Evolutionary conservation across 2,329 filamentous ascomycete species (phyloP), one percentile per base, ranked within the genome.

Genomic region (Tolypocladium amazonense): DNA sequence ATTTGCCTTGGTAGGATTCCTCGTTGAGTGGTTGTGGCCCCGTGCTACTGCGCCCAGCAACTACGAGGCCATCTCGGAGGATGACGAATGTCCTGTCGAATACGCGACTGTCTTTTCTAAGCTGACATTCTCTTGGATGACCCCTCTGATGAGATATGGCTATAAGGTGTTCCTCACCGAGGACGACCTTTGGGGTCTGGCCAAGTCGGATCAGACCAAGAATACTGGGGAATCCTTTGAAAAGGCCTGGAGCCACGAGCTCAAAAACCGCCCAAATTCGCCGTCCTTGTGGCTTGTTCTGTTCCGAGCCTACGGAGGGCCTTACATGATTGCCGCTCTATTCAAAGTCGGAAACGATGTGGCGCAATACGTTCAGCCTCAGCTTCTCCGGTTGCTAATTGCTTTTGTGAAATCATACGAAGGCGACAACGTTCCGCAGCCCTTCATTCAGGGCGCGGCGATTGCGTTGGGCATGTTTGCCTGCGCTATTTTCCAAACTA

Each of bases 91-190:
- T 59, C 89, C 89, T 0, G 86, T 90, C 63, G 92, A 97, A 74
- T 96, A 96, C 72, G 92, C 94, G 15, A 92, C 93, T 62, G 81
- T 97, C 58, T 99, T 99, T 76, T 96, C 93, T 4, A 85, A 90
- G 57, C 81, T 99, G 54, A 96, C 93, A 0, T 99, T 99, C 73
- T 88, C 89, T 59, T 99, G 94, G 94, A 97, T 99, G 93, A 97
- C 94, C 0, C 92, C 94, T 0, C 78, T 99, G 83, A 99, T 99
- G 94, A 92, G 87, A 70, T 88, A 88, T 70, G 94, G 94, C 1
- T 97, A 99, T 78, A 90, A 88, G 69, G 85, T 92, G 61, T 99
- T 86, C 72, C 79, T 99, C 62, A 96, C 92, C 1, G 92, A 97
- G 72, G 90, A 97, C 64, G 93, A 99, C 72, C 81, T 99, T 30